Conservation (phyloP, 192 early-diverging fungal genomes). For the Coemansia sp. region DNA sequence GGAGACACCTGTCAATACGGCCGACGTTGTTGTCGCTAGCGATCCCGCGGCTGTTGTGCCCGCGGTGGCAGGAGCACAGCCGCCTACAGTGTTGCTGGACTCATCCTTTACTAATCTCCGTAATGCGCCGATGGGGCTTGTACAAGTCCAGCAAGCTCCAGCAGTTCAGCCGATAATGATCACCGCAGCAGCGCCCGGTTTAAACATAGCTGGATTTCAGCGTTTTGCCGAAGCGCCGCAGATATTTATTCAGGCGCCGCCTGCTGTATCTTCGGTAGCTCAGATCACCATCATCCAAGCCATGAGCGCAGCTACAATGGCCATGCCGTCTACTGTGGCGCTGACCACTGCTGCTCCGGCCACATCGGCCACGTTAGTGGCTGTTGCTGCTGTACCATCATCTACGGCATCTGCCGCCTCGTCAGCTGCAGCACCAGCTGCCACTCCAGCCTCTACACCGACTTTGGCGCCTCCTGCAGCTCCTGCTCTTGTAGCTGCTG, state of each 20-base stretch:
- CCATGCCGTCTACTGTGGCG: not conserved
- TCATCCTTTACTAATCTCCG: constrained; percentile 4
- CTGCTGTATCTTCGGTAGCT: constrained; percentile 13
- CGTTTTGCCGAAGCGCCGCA: constrained; percentile 29
- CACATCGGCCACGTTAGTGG: not conserved
- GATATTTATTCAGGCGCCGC: constrained; percentile 27
- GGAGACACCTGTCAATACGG: constrained; percentile 7
- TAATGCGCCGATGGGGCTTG: constrained; percentile 4
- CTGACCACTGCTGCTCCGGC: constrained; percentile 9
- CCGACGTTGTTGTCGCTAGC: constrained; percentile 7
- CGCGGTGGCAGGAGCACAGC: constrained; percentile 12
- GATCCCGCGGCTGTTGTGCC: constrained; percentile 7
- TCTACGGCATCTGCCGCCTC: not conserved
- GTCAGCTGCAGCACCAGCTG: constrained; percentile 2
- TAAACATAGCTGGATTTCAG: constrained; percentile 11
- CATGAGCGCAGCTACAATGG: not conserved
- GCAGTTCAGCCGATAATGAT: constrained; percentile 15
- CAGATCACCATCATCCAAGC: constrained; percentile 22
- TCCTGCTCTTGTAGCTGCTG: not conserved
- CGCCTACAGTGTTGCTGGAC: constrained; percentile 20
- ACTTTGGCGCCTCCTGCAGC: not conserved
- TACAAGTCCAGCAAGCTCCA: constrained; percentile 15
- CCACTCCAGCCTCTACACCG: constrained; percentile 1
- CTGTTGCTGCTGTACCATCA: not conserved
- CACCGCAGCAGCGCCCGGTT: not conserved